Conservation (phyloP, 495 filamentous ascomycete species). For the Jackrogersella minutella region DNA sequence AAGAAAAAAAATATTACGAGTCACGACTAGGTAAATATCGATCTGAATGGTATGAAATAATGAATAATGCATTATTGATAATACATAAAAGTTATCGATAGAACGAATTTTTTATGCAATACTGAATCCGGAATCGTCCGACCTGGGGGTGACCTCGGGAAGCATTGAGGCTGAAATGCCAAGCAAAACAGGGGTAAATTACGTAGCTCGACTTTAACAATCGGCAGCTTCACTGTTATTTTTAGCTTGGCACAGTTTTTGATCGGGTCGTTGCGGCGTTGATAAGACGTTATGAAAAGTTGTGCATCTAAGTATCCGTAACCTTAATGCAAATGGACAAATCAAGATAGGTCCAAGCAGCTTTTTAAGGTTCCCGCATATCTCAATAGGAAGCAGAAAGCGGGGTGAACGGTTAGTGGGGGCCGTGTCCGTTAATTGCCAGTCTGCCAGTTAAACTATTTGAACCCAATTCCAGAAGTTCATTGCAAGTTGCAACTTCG, state of each 20-base stretch:
- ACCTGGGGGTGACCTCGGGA: neutral
- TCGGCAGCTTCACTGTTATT: too few species aligned
- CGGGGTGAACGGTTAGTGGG: conserved; percentile 11
- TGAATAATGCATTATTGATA: neutral
- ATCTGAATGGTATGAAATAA: neutral
- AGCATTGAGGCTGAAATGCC: conserved; percentile 3
- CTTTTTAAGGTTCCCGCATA: neutral
- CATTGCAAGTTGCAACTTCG: too few species aligned
- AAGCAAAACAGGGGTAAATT: neutral
- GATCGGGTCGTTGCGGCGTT: neutral
- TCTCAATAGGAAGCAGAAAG: neutral
- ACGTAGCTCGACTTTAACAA: neutral
- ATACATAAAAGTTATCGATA: neutral
- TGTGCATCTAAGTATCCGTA: conserved; percentile 12
- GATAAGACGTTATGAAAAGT: conserved; percentile 15
- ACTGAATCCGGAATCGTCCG: conserved; percentile 2
- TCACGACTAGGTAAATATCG: neutral
- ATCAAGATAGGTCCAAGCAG: neutral
- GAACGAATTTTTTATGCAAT: neutral
- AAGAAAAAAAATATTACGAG: too few species aligned
- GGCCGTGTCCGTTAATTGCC: neutral
- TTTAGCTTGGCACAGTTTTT: neutral
- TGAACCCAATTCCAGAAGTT: neutral
- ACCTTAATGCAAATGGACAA: too few species aligned
- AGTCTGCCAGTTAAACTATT: neutral